Evolutionary conservation across 2,329 filamentous ascomycete species (phyloP).

Genomic region (Sporothrix dimorphospora): DNA sequence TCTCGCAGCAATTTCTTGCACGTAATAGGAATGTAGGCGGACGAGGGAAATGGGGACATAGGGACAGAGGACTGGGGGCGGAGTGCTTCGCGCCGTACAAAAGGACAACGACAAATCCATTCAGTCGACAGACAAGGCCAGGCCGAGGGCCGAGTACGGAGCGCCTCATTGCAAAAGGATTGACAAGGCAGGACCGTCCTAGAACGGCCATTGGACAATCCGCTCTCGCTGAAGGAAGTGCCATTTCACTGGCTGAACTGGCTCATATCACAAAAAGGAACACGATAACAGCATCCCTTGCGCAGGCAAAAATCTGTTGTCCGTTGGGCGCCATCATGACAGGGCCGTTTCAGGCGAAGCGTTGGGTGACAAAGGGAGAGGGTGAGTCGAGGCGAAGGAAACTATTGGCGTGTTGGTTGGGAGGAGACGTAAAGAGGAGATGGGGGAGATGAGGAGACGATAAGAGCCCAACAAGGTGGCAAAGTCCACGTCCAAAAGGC

Average conservation of each 20-base stretch:
- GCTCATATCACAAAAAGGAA: background rate
- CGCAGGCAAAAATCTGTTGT: background rate
- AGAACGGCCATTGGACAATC: slow-evolving; percentile 5
- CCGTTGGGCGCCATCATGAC: background rate
- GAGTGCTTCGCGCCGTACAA: background rate
- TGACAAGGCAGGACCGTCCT: background rate
- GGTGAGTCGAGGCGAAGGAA: background rate
- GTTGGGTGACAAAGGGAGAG: background rate
- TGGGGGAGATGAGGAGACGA: background rate
- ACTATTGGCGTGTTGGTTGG: slow-evolving; percentile 3
- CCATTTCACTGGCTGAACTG: background rate
- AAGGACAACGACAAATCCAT: background rate
- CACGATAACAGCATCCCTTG: background rate
- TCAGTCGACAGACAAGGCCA: background rate
- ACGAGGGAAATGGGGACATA: background rate
- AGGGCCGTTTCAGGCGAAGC: background rate
- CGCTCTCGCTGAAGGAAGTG: too few species aligned
- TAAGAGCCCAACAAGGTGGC: slow-evolving; percentile 1
- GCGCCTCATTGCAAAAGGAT: background rate
- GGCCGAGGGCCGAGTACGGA: slow-evolving; percentile 2
- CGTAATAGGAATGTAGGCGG: background rate
- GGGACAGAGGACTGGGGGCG: background rate
- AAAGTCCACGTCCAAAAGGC: background rate
- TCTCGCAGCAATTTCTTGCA: slow-evolving; percentile 6
- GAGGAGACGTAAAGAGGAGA: background rate